Evolutionary conservation across 176 grass and related monocot species (phyloP), one percentile per base, ranked within the genome.

Genomic region (Carex kokanica): DNA sequence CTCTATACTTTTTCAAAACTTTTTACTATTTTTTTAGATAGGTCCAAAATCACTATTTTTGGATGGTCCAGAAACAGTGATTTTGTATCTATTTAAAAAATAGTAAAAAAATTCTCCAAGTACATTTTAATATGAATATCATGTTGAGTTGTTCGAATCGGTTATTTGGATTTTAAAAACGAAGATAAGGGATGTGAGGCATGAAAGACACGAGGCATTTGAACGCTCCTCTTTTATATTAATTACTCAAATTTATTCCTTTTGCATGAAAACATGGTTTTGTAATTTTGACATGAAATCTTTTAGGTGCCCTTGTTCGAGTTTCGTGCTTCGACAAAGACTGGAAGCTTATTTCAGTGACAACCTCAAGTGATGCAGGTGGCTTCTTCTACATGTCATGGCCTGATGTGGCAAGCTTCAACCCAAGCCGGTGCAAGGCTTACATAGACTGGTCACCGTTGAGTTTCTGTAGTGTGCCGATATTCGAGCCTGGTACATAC

Each of bases 381-480:
- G 78, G 78, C 15, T 80, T 80, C 57, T 80, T 80, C 78, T 80
- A 57, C 78, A 3, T 80, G 9, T 12, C 6, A 21, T 80, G 78
- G 55, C 0, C 27, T 18, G 57, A 80, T 0, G 54, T 20, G 2
- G 27, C 14, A 0, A 36, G 15, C 56, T 80, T 80, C 54, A n/a
- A 36, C 55, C 25, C 54, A n/a, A 59, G 16, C 3, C 78, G 27
- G 15, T 80, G 78, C 78, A 38, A 10, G 52, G 78, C 31, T 60
- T 80, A 59, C 27, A 11, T 60, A 47, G 53, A 80, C 34, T 80
- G 78, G 78, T 80, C 78, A 21, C 78, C 78, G 24, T 0, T 80
- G 31, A 61, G 57, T 61, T 80, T 61, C 18, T 80, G 78, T 13
- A 80, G 40, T 7, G 78, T 61, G 24, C 34, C 78, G 3, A 9